Conservation (phyloP, 148 eudicot genomes). For the Oxyria digyna region DNA sequence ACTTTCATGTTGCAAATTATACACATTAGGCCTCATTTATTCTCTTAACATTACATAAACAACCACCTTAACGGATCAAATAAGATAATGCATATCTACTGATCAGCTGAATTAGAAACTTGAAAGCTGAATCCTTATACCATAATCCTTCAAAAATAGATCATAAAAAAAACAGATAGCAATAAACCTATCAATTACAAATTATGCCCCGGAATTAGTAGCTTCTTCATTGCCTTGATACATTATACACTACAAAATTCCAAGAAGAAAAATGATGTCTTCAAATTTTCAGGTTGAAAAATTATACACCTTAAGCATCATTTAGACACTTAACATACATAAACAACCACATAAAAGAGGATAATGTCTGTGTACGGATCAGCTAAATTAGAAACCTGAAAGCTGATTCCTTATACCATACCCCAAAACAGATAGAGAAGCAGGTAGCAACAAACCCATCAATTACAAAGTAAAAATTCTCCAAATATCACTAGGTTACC, state of each 20-base stretch:
- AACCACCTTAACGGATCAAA: too few relatives aligned
- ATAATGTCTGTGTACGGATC: neutral
- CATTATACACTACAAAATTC: neutral
- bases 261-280: neutral
- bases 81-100: too few relatives aligned
- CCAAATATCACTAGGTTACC: too few relatives aligned
- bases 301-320: neutral
- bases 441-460: neutral
- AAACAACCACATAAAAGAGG: neutral
- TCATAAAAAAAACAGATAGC: too few relatives aligned
- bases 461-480: too few relatives aligned
- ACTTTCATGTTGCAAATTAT: too few relatives aligned
- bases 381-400: neutral
- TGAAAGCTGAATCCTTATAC: too few relatives aligned
- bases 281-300: neutral
- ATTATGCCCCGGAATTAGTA: slow-evolving; percentile 23
- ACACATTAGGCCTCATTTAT: too few relatives aligned
- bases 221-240: slow-evolving; percentile 33
- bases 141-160: too few relatives aligned
- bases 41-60: too few relatives aligned
- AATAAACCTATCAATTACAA: too few relatives aligned
- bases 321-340: neutral
- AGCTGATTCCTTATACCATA: neutral
- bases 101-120: too few relatives aligned
- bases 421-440: neutral